These are phyloP conservation scores for Dissophora ornata DNA, from an alignment of 192 early-diverging fungal genomes.

Conservation along the genomic window DNA sequence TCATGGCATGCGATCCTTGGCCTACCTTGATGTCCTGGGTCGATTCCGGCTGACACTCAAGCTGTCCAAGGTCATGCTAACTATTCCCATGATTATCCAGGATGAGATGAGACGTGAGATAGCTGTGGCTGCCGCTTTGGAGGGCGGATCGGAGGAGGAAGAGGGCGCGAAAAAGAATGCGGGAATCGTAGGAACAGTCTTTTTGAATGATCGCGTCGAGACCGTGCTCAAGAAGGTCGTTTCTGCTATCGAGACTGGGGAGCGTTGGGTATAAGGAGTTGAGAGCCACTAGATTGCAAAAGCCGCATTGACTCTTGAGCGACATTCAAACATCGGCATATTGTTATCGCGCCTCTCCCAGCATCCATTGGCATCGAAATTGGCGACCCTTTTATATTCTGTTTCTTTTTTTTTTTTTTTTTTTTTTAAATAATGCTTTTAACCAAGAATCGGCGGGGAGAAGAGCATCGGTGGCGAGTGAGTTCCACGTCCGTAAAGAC, in stretches of 20 bases:
- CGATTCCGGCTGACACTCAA: constrained; percentile 65
- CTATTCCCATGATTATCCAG: constrained; percentile 67
- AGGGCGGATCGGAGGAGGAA: constrained; percentile 27
- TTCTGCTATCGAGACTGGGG: constrained; percentile 51
- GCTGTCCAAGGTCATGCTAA: constrained; percentile 62
- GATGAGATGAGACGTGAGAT: constrained; percentile 55
- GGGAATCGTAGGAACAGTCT: constrained; percentile 45
- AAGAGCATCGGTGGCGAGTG: too few species aligned
- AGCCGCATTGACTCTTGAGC: too few species aligned
- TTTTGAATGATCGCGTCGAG: constrained; percentile 51
- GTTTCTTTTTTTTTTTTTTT: too few species aligned
- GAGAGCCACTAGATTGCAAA: too few species aligned
- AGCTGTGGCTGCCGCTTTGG: constrained; percentile 46
- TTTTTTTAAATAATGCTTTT: too few species aligned
- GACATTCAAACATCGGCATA: too few species aligned
- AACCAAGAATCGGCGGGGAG: too few species aligned
- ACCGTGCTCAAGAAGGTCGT: constrained; percentile 54
- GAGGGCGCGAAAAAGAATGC: constrained; percentile 46
- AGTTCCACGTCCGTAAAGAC: too few species aligned
- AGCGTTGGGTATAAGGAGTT: constrained; percentile 43
- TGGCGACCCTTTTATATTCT: too few species aligned
- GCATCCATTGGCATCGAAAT: too few species aligned
- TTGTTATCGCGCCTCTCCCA: too few species aligned
- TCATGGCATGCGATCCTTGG: constrained; percentile 63
- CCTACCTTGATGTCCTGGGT: constrained; percentile 66